Evolutionary conservation across 2,329 filamentous ascomycete species (phyloP), one percentile per base, ranked within the genome.

Genomic region (Monilinia fructicola): DNA sequence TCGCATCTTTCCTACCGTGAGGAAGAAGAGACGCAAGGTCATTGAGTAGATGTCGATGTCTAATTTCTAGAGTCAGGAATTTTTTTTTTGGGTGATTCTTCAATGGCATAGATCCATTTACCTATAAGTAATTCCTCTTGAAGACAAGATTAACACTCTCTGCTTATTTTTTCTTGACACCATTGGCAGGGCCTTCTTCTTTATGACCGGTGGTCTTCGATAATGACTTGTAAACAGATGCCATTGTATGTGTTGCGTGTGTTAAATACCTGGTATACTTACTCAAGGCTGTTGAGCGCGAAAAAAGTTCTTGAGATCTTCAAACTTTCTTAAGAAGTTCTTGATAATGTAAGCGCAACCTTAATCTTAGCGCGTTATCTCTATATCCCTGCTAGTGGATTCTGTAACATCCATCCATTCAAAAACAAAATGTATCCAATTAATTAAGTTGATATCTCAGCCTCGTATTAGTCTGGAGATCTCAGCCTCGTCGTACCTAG

Each of bases 1-100:
- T 99, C 73, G 91, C 92, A 78, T 99, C 95, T 81, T 96, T 97
- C 76, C 92, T 88, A 71, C 89, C 89, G 78, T 99, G 95, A 2
- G 95, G 95, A 71, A 99, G 88, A 79, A 99, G 88, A 40, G 90
- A 85, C 67, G 92, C 87, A 58, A 99, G 84, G 76, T 99, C 95
- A 75, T 93, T 91, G 69, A 99, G 85, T 54, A 99, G 84, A 80
- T 99, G 95, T 54, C 95, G 90, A 79, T 97, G 95, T 78, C 94
- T 96, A 73, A 46, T 23, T n/a, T 50, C 14, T 18, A 38, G 38
- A 68, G 52, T 61, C 31, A 46, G n/a, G 59, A 56, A 68, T 52
- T 48, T 44, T 56, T 67, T 10, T 31, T 55, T 59, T 64, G 44
- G 50, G 44, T 31, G 4, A 42, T 42, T 14, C 3, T 42, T 42